Evolutionary conservation across 306 rosid genomes (phyloP).

Genomic region (Castanea sativa): DNA sequence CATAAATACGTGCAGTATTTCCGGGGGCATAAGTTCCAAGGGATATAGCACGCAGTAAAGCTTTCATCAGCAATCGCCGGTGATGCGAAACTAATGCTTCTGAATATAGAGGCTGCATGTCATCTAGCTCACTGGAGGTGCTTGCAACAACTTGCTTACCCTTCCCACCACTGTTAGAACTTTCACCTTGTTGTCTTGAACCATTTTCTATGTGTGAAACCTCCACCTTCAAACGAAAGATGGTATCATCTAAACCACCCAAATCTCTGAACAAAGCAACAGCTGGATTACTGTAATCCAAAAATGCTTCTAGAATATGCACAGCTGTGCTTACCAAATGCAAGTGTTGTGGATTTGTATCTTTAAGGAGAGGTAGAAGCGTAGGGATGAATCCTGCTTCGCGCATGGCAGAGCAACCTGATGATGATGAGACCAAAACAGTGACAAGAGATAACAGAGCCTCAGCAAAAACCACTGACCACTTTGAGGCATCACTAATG

Average conservation of each 20-base stretch:
- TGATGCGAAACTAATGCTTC: conserved; percentile 80
- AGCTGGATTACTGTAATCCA: conserved; percentile 98
- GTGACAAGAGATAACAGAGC: conserved; percentile 86
- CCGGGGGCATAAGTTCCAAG: conserved; percentile 97
- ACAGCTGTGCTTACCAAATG: conserved; percentile 94
- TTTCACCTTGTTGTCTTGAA: conserved; percentile 64
- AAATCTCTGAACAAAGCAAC: conserved; percentile 92
- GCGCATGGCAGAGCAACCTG: conserved; percentile 93
- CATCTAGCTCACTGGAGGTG: conserved; percentile 61
- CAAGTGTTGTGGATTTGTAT: conserved; percentile 82
- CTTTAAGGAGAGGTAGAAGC: conserved; percentile 88
- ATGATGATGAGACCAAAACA: conserved; percentile 89
- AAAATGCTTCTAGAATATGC: conserved; percentile 91
- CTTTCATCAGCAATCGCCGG: conserved; percentile 81
- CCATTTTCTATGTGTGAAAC: conserved; percentile 75
- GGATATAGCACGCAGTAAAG: conserved; percentile 90
- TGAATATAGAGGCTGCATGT: conserved; percentile 70
- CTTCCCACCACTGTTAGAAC: conserved; percentile 43
- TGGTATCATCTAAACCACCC: conserved; percentile 97
- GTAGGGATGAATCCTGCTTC: conserved; percentile 98
- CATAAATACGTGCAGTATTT: conserved; percentile 70
- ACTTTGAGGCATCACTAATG: conserved; percentile 58
- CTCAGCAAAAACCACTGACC: conserved; percentile 88
- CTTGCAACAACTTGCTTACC: conserved; percentile 45
- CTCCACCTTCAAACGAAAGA: conserved; percentile 83